Evolutionary conservation across 2,329 filamentous ascomycete genomes (phyloP).

Genomic region (Zopfia rhizophila): DNA sequence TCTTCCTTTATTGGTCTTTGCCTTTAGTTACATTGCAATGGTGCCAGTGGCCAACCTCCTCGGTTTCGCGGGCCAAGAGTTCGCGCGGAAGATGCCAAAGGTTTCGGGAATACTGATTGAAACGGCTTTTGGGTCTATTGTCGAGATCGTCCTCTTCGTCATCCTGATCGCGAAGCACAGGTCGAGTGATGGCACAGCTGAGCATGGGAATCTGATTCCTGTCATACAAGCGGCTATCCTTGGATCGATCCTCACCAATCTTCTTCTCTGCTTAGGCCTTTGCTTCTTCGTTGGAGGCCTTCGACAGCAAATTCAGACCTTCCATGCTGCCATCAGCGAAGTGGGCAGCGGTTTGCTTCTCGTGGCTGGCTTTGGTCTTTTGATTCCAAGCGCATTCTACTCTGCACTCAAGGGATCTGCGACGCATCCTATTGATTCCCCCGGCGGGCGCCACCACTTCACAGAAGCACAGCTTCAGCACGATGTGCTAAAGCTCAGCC

Average conservation of each 20-base stretch:
- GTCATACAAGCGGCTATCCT: slow-evolving; percentile 87
- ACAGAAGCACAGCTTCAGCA: slow-evolving; percentile 46
- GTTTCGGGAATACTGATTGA: slow-evolving; percentile 72
- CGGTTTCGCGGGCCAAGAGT: slow-evolving; percentile 76
- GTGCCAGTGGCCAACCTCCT: slow-evolving; percentile 78
- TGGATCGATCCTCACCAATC: slow-evolving; percentile 82
- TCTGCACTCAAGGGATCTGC: slow-evolving; percentile 56
- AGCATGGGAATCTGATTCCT: slow-evolving; percentile 56
- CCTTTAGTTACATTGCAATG: slow-evolving; percentile 78
- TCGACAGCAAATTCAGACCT: slow-evolving; percentile 72
- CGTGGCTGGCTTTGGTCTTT: slow-evolving; percentile 71
- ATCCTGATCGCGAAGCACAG: slow-evolving; percentile 69
- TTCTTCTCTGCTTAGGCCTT: slow-evolving; percentile 79
- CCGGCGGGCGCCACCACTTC: slow-evolving; percentile 40
- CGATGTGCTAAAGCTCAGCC: slow-evolving; percentile 48
- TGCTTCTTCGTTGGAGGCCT: slow-evolving; percentile 85
- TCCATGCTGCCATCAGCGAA: slow-evolving; percentile 81
- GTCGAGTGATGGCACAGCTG: slow-evolving; percentile 52
- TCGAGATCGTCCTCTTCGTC: slow-evolving; percentile 85
- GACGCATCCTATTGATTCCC: slow-evolving; percentile 33
- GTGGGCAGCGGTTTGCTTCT: slow-evolving; percentile 80
- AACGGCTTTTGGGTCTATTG: slow-evolving; percentile 72
- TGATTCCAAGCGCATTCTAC: slow-evolving; percentile 49
- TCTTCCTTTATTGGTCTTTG: slow-evolving; percentile 71
- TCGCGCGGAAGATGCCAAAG: slow-evolving; percentile 78